Percentiles rank a stretch among this genome's conserved stretches.
phyloP scores from a whole-genome alignment of 1,284 basidiomycete species.

The Apiotrichum montevideense region DNA sequence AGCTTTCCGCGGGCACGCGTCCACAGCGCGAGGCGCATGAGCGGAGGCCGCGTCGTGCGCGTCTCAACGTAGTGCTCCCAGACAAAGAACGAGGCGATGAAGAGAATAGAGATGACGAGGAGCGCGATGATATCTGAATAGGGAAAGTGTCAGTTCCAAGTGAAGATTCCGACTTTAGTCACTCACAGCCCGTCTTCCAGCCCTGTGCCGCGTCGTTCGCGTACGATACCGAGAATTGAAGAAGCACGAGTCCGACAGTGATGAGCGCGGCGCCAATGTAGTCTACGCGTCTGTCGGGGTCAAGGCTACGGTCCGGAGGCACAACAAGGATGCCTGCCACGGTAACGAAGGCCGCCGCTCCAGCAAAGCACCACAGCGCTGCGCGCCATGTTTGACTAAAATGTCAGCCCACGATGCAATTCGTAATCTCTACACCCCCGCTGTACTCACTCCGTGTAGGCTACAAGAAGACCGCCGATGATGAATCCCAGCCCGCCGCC shows the following conservation, averaged over 20 bases:
- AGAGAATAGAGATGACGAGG: slow-evolving; percentile 58
- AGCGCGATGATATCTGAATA: slow-evolving; percentile 50
- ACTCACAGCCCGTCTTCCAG: slow-evolving; percentile 70
- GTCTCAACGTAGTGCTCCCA: slow-evolving; percentile 62
- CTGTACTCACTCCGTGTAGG: slow-evolving; percentile 51
- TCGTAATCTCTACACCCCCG: not conserved
- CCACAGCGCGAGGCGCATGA: slow-evolving; percentile 69
- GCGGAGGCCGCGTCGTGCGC: slow-evolving; percentile 52
- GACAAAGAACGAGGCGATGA: slow-evolving; percentile 57
- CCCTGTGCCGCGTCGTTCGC: slow-evolving; percentile 61
- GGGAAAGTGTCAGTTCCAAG: not conserved
- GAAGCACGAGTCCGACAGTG: slow-evolving; percentile 66
- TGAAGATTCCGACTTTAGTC: no score
- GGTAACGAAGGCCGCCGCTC: slow-evolving; percentile 53
- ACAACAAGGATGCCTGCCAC: slow-evolving; percentile 55
- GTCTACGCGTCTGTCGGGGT: slow-evolving; percentile 60
- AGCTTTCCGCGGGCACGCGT: slow-evolving; percentile 60
- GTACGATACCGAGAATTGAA: slow-evolving; percentile 73
- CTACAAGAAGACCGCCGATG: slow-evolving; percentile 64
- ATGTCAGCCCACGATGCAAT: not conserved
- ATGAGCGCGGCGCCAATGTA: slow-evolving; percentile 73
- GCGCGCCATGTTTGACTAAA: slow-evolving; percentile 54
- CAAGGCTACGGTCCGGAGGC: slow-evolving; percentile 49
- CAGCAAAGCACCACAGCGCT: slow-evolving; percentile 57
- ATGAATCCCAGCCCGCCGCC: slow-evolving; percentile 64